These are phyloP conservation scores for Botrytis sinoallii DNA, from an alignment of 2,329 filamentous ascomycete genomes.

Conservation along the genomic window DNA sequence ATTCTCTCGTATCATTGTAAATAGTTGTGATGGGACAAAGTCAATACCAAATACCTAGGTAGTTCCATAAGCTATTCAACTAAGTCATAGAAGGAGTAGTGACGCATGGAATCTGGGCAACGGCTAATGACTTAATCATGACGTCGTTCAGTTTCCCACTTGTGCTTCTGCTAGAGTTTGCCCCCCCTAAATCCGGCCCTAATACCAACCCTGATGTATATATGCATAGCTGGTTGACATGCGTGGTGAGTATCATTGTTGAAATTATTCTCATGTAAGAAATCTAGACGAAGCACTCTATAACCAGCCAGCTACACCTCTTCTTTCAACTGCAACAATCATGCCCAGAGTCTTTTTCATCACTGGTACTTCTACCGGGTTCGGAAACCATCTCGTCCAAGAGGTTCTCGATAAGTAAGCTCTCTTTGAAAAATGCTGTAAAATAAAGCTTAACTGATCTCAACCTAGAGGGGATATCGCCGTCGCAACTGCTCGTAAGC, in stretches of 20 bases:
- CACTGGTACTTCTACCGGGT: slow-evolving; percentile 49
- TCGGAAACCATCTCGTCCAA: slow-evolving; percentile 44
- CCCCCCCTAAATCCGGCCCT: not conserved
- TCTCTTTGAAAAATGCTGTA: not conserved
- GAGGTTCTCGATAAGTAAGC: slow-evolving; percentile 38
- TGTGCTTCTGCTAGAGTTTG: not conserved
- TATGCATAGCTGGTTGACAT: too few relatives aligned
- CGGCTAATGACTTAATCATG: not conserved
- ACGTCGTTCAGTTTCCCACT: not conserved
- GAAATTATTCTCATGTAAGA: not conserved
- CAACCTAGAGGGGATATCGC: slow-evolving; percentile 41
- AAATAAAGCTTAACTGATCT: not conserved
- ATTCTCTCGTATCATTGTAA: not conserved
- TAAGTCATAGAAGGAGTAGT: not conserved
- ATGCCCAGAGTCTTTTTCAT: slow-evolving; percentile 45
- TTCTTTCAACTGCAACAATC: not conserved
- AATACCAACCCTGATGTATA: not conserved
- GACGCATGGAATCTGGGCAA: not conserved
- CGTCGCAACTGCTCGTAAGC: slow-evolving; percentile 46
- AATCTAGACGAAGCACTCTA: not conserved
- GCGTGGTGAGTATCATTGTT: not conserved
- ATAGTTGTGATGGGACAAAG: not conserved
- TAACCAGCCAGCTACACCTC: not conserved
- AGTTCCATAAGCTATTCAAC: not conserved
- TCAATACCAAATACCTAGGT: not conserved